Evolutionary conservation across 1,284 basidiomycete species (phyloP), one percentile per base, ranked within the genome.

Genomic region (Tilletia caries): DNA sequence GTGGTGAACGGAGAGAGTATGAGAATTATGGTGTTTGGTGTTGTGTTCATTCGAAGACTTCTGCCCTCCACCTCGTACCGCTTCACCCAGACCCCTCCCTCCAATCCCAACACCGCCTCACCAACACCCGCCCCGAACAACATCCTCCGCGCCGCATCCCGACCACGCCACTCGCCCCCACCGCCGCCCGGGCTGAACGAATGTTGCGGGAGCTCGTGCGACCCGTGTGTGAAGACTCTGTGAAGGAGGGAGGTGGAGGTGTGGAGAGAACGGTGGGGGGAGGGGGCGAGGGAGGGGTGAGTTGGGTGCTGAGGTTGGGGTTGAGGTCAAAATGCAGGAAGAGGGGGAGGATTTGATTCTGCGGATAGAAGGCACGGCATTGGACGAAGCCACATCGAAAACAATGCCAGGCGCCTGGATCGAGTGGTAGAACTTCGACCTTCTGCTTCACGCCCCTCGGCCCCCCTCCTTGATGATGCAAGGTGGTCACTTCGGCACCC

Each of bases 141-240:
- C 68, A n/a, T 79, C 62, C 48, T 77, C 64, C 70, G 71, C 29
- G 76, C 76, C 3, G 77, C 77, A 1, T 69, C 66, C 2, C 67
- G 77, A 8, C 48, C 66, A 25, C 69, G 65, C 46, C 70, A 77
- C 68, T 69, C 70, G 34, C 77, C 77, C 8, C 77, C 77, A 4
- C 77, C 76, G 0, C 74, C 73, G 2, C 77, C 76, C 2, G 72
- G 73, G 20, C 73, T 74, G 12, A 71, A 73, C 69, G 77, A 78
- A 43, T 78, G 77, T 62, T 78, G 77, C 41, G 77, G 74, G 0
- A 74, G 73, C 65, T 68, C 68, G 62, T 78, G 77, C 60, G 68
- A 72, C 18, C 77, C 77, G 0, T 78, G 77, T 67, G 77, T 78
- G n/a, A 75, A 75, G 67, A 70, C 70, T 25, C 75, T 78, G 0